Percentiles rank a stretch among this genome's conserved stretches.
Evolutionary conservation across 2,329 filamentous ascomycete genomes (phyloP).

Genomic region (Sporothrix sp.): DNA sequence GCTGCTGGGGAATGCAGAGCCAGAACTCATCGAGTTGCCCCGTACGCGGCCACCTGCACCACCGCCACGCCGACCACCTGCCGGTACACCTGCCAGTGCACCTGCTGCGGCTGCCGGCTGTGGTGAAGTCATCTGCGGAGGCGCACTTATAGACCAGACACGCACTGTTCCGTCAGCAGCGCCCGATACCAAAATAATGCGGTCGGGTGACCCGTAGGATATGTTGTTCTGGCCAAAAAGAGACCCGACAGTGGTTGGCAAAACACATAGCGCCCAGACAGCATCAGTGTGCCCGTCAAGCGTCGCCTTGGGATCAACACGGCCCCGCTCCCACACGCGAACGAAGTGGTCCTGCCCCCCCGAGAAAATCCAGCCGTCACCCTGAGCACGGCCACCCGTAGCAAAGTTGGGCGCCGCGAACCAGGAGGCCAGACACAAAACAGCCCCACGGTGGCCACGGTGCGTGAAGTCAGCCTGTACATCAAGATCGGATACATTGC

Average conservation of each 20-base stretch:
- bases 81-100: conserved; percentile 11
- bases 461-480: conserved; percentile 93
- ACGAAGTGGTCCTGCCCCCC: conserved; percentile 90
- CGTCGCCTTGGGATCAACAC: conserved; percentile 90
- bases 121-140: conserved; percentile 75
- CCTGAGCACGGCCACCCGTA: conserved; percentile 75
- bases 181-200: conserved; percentile 83
- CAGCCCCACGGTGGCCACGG: conserved; percentile 81
- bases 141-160: conserved; percentile 88
- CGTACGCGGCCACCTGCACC: conserved; percentile 63
- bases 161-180: conserved; percentile 85
- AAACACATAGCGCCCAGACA: conserved; percentile 88
- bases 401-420: conserved; percentile 81
- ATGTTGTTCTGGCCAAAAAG: conserved; percentile 68
- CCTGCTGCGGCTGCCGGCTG: conserved; percentile 51
- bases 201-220: conserved; percentile 69
- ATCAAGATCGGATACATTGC: conserved; percentile 64
- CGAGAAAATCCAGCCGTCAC: conserved; percentile 97
- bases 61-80: conserved; percentile 44
- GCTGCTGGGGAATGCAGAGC: conserved; percentile 80
- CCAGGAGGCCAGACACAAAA: conserved; percentile 79
- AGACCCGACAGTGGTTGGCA: conserved; percentile 70
- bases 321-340: conserved; percentile 87
- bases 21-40: conserved; percentile 88
- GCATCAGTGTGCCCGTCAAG: conserved; percentile 91